These are phyloP conservation scores for Orychophragmus violaceus DNA, from an alignment of 345 rosid genomes.

Conservation along the genomic window DNA sequence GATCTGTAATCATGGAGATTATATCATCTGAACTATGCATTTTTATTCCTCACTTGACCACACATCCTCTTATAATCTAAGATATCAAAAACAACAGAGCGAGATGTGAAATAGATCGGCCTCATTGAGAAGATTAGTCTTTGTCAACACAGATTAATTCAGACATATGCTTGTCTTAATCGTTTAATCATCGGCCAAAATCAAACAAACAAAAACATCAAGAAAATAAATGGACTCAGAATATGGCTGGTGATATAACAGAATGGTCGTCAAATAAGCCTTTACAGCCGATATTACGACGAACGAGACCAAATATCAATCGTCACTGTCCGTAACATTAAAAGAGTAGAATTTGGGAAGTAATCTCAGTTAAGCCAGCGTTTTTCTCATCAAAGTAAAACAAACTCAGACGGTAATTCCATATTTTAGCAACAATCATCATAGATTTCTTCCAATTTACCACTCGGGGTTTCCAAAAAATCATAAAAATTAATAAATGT, in stretches of 20 bases:
- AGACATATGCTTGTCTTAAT: constrained; percentile 86
- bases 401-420: constrained; percentile 87
- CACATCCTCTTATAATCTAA: no score
- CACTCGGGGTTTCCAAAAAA: no score
- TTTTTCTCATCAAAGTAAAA: constrained; percentile 17
- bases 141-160: constrained; percentile 47
- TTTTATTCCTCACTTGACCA: not conserved
- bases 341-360: no score
- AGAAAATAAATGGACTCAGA: not conserved
- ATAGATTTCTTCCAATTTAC: not conserved
- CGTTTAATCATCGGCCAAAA: constrained; percentile 66
- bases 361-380: constrained; percentile 27
- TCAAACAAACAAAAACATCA: not conserved
- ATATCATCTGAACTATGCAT: not conserved
- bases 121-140: constrained; percentile 84
- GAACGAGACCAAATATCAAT: constrained; percentile 11
- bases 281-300: constrained; percentile 1
- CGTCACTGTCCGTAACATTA: no score
- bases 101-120: constrained; percentile 18
- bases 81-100: not conserved
- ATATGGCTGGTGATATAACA: constrained; percentile 1
- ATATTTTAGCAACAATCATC: constrained; percentile 33
- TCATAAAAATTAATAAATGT: not conserved
- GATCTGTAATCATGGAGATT: not conserved
- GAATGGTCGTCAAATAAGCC: not conserved